Evolutionary conservation across 2,329 filamentous ascomycete genomes (phyloP).

Genomic region (Pseudogymnoascus sp.): DNA sequence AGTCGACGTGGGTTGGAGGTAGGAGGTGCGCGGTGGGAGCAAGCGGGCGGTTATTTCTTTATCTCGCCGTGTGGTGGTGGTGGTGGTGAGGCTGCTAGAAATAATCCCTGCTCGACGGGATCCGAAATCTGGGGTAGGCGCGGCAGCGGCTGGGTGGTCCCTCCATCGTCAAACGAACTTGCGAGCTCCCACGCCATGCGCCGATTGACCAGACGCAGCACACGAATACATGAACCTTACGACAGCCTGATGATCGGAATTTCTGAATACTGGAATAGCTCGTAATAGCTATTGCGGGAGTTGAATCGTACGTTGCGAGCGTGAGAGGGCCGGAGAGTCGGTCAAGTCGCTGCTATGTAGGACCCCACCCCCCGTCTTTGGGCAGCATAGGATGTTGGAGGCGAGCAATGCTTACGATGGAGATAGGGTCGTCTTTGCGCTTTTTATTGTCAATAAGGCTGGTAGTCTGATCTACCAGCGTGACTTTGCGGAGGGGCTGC

Average conservation of each 20-base stretch:
- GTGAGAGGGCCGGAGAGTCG: constrained; percentile 1
- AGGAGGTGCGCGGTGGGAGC: not conserved
- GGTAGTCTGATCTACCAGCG: constrained; percentile 94
- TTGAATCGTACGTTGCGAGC: not conserved
- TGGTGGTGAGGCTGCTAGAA: constrained; percentile 5
- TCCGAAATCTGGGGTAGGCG: constrained; percentile 6
- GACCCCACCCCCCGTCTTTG: not conserved
- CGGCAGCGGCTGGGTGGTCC: constrained; percentile 4
- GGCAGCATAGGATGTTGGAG: not conserved
- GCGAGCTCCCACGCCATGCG: constrained; percentile 4
- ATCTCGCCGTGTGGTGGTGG: not conserved
- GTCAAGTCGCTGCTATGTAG: constrained; percentile 2
- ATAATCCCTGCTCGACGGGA: not conserved
- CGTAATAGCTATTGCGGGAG: constrained; percentile 8
- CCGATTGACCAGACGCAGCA: not conserved
- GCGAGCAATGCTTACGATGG: not conserved
- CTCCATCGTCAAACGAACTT: constrained; percentile 7
- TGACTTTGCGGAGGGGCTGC: constrained; percentile 78
- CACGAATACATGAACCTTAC: not conserved
- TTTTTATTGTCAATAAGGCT: constrained; percentile 98
- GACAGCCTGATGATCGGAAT: not conserved
- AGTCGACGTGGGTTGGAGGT: not conserved
- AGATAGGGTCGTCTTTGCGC: constrained; percentile 80
- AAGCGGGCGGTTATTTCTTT: not conserved
- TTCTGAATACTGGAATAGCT: not conserved